phyloP scores from a whole-genome alignment of 306 rosid species.

The Hippophae gyantsensis region DNA sequence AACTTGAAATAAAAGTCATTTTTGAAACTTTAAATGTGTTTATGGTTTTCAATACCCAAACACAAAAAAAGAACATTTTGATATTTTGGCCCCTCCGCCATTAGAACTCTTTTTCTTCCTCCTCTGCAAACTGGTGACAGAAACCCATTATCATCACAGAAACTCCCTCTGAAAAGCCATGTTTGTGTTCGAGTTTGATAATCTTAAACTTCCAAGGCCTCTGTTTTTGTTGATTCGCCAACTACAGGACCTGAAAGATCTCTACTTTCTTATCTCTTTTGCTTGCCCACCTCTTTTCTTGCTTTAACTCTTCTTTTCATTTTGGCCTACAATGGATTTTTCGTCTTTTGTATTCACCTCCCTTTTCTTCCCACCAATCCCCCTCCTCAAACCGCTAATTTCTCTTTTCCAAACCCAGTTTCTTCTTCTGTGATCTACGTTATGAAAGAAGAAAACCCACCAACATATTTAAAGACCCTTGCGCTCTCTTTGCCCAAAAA shows the following conservation, averaged over 20 bases:
- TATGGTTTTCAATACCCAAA: conserved; percentile 11
- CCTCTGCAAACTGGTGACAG: neutral
- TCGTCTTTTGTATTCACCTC: conserved; percentile 31
- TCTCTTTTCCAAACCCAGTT: neutral
- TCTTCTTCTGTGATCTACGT: conserved; percentile 17
- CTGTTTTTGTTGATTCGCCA: conserved; percentile 14
- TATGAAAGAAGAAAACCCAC: conserved; percentile 27
- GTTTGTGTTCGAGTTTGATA: neutral
- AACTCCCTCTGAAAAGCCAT: conserved; percentile 7
- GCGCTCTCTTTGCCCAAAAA: conserved; percentile 19
- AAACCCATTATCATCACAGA: neutral
- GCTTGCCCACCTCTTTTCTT: conserved; percentile 42
- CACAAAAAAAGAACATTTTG: neutral
- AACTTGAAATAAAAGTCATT: too few species aligned
- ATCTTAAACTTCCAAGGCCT: conserved; percentile 13
- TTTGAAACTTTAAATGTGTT: neutral
- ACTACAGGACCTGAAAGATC: conserved; percentile 27
- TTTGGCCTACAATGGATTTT: conserved; percentile 50
- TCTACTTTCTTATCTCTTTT: conserved; percentile 27
- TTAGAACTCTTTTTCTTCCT: conserved; percentile 19
- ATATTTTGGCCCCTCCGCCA: conserved; percentile 31
- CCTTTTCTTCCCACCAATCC: conserved; percentile 30
- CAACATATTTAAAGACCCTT: conserved; percentile 17
- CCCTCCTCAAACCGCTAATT: conserved; percentile 8
- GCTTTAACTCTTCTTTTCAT: conserved; percentile 51